A percentile compares a stretch with the other conserved stretches of the same genome.
These are phyloP conservation scores for Lecanicillium sp. DNA, from an alignment of 2,329 filamentous ascomycete genomes.

Conservation along the genomic window DNA sequence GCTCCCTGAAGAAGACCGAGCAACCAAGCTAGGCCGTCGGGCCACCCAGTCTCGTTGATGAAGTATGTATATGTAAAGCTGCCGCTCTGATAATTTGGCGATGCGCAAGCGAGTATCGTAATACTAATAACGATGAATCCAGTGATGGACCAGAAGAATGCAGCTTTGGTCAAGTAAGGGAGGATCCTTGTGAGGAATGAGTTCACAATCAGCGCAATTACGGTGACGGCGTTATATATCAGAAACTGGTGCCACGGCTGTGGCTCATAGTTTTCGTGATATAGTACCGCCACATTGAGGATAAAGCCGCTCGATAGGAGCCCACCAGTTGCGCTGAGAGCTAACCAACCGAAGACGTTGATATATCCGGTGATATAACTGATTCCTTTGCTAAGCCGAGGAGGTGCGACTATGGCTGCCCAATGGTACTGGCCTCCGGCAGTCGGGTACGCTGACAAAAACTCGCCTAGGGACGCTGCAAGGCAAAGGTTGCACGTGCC, in stretches of 20 bases:
- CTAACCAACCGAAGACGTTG: conserved; percentile 64
- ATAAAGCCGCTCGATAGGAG: conserved; percentile 60
- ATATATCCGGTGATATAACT: conserved; percentile 69
- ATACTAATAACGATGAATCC: conserved; percentile 65
- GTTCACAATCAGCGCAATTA: conserved; percentile 55
- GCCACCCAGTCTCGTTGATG: conserved; percentile 62
- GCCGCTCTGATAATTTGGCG: conserved; percentile 55
- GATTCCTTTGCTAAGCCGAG: conserved; percentile 50
- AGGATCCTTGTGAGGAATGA: conserved; percentile 49
- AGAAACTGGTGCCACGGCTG: conserved; percentile 65
- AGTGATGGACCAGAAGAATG: conserved; percentile 61
- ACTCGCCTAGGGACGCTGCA: conserved; percentile 62
- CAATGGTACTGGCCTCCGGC: conserved; percentile 63
- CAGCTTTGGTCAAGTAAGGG: conserved; percentile 57
- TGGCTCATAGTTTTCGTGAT: conserved; percentile 46
- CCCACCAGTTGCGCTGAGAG: conserved; percentile 58
- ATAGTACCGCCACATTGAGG: conserved; percentile 54
- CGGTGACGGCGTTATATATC: conserved; percentile 58
- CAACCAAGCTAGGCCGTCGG: conserved; percentile 54
- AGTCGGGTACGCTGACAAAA: conserved; percentile 54
- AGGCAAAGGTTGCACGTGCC: conserved; percentile 63
- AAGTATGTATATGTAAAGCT: conserved; percentile 60
- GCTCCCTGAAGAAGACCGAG: conserved; percentile 45
- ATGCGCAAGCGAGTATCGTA: conserved; percentile 56
- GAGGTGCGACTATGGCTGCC: conserved; percentile 57